Conservation (phyloP, 2,329 filamentous ascomycete genomes). For the Myriosclerotinia curreyana region DNA sequence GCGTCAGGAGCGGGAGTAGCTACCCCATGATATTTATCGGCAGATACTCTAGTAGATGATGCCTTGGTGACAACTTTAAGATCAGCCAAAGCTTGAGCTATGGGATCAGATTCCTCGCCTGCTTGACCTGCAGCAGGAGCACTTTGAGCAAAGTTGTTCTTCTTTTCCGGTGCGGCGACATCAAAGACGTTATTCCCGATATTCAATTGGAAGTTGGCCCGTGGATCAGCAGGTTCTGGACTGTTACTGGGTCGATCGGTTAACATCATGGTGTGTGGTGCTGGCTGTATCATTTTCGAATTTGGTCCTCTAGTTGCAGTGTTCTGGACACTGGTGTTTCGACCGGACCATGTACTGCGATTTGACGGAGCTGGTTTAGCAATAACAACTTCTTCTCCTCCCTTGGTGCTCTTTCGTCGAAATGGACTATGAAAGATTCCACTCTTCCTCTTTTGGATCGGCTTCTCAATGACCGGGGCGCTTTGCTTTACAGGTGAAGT, state of each 20-base stretch:
- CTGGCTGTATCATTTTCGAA: slow-evolving; percentile 36
- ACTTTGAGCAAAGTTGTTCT: slow-evolving; percentile 44
- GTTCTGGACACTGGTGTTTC: slow-evolving; percentile 31
- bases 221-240: slow-evolving; percentile 84
- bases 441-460: slow-evolving; percentile 65
- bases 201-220: slow-evolving; percentile 89
- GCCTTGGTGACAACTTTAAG: slow-evolving; percentile 85
- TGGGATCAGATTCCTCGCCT: slow-evolving; percentile 74
- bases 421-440: slow-evolving; percentile 96
- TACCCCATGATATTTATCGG: slow-evolving; percentile 92
- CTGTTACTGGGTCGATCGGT: slow-evolving; percentile 55
- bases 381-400: slow-evolving; percentile 57
- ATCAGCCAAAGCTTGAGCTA: slow-evolving; percentile 87
- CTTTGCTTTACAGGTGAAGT: slow-evolving; percentile 68
- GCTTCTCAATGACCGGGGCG: slow-evolving; percentile 53
- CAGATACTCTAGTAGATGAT: slow-evolving; percentile 79
- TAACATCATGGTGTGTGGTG: slow-evolving; percentile 34
- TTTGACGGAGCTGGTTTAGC: slow-evolving; percentile 41
- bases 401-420: slow-evolving; percentile 80
- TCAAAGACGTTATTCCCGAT: slow-evolving; percentile 96
- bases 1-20: slow-evolving; percentile 68
- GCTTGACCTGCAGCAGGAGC: slow-evolving; percentile 41
- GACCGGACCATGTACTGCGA: slow-evolving; percentile 58
- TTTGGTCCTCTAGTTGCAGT: slow-evolving; percentile 43
- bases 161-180: slow-evolving; percentile 73